Conservation (phyloP, 805 yeast genomes). For the Ogataea corticis region DNA sequence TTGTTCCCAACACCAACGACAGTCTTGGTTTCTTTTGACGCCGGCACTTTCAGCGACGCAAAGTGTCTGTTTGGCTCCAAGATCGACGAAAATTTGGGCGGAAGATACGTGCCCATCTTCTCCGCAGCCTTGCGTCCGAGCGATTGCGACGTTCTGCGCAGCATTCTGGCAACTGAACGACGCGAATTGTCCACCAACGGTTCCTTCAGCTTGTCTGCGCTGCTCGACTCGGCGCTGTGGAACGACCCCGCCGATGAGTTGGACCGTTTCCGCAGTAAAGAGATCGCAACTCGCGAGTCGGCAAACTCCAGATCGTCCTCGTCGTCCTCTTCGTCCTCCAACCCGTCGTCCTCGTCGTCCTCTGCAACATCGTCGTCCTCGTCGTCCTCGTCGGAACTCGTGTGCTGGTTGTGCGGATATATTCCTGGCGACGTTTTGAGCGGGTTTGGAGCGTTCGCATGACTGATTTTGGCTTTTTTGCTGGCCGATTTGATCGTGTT, state of each 20-base stretch:
- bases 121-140: conserved; percentile 82
- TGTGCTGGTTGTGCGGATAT: conserved; percentile 24
- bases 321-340: conserved; percentile 17
- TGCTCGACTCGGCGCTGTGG: conserved; percentile 25
- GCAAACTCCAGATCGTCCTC: conserved; percentile 19
- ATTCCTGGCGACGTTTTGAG: conserved; percentile 22
- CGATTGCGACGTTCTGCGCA: conserved; percentile 74
- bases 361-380: conserved; percentile 33
- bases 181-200: conserved; percentile 73
- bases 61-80: conserved; percentile 92
- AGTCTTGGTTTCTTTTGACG: conserved; percentile 44
- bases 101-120: conserved; percentile 84
- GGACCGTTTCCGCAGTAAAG: conserved; percentile 21
- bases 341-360: conserved; percentile 28
- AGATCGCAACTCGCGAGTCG: conserved; percentile 18
- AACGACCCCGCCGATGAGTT: conserved; percentile 29
- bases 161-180: conserved; percentile 70
- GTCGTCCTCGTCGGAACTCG: conserved; percentile 38
- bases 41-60: conserved; percentile 63
- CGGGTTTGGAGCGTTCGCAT: conserved; percentile 20
- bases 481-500: conserved; percentile 30
- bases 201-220: conserved; percentile 38
- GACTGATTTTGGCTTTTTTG: conserved; percentile 14
- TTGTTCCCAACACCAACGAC: conserved; percentile 49
- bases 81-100: conserved; percentile 80